Percentiles rank a stretch among this genome's conserved stretches.
Evolutionary conservation across 345 rosid genomes (phyloP).

Genomic region (Punica granatum): DNA sequence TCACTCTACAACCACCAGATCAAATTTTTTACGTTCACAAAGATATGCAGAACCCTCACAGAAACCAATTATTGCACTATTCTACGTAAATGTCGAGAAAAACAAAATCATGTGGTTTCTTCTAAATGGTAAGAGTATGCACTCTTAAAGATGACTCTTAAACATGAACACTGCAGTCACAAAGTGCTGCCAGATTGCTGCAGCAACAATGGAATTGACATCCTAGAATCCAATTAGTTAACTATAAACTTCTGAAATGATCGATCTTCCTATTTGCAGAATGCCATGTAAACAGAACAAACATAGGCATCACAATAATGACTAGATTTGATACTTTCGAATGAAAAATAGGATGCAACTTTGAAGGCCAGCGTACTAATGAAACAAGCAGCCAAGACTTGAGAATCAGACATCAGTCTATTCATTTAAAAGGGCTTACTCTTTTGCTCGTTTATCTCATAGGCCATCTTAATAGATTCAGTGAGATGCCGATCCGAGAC

Average conservation of each 20-base stretch:
- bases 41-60: neutral
- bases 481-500: neutral
- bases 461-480: neutral
- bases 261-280: neutral
- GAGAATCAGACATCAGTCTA: neutral
- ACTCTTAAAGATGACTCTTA: neutral
- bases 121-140: neutral
- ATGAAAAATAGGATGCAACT: neutral
- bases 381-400: too few species aligned
- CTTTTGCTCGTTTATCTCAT: slow-evolving; percentile 11
- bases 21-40: neutral
- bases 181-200: neutral
- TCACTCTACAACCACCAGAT: too few species aligned
- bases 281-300: neutral
- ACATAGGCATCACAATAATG: neutral
- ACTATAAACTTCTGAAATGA: neutral
- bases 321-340: neutral
- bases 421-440: slow-evolving; percentile 6
- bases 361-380: too few species aligned
- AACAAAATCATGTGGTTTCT: neutral
- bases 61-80: neutral
- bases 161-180: neutral
- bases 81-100: neutral
- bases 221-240: too few species aligned
- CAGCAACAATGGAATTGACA: neutral